phyloP scores from a whole-genome alignment of 2,329 filamentous ascomycete genomes.

The Penicillium sp. region DNA sequence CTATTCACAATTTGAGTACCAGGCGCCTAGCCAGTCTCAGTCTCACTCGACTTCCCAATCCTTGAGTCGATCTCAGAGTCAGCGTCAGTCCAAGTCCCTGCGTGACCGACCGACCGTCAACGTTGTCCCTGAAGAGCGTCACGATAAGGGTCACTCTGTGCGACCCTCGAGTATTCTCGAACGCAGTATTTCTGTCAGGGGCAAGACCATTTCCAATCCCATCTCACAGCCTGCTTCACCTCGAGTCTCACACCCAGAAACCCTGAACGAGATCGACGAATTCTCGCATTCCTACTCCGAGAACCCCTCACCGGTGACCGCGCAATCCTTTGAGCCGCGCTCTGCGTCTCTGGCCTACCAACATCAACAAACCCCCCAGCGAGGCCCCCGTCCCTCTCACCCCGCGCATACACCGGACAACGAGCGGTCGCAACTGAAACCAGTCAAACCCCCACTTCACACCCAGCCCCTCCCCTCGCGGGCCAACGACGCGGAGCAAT shows the following conservation, averaged over 20 bases:
- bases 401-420: conserved; percentile 16
- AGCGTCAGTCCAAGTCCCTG: conserved; percentile 23
- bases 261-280: conserved; percentile 3
- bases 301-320: conserved; percentile 10
- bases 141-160: conserved; percentile 20
- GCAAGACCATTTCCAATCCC: conserved; percentile 19
- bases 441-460: conserved; percentile 16
- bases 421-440: conserved; percentile 24
- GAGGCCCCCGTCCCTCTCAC: conserved; percentile 15
- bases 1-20: conserved; percentile 14
- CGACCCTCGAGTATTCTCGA: conserved; percentile 29
- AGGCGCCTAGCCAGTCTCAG: conserved; percentile 3
- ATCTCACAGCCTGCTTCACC: conserved; percentile 25
- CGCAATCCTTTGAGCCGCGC: conserved; percentile 14
- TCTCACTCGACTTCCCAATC: conserved; percentile 6
- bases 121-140: conserved; percentile 28
- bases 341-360: conserved; percentile 14
- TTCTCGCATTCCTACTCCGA: conserved; percentile 8
- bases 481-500: conserved; percentile 27
- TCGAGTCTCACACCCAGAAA: conserved; percentile 11
- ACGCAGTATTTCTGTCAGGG: conserved; percentile 31
- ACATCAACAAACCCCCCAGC: conserved; percentile 17
- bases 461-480: conserved; percentile 13
- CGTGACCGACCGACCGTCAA: conserved; percentile 23
- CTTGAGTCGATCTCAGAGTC: conserved; percentile 28